Conservation (phyloP, 2,329 filamentous ascomycete species). For the Botrytis sinoallii region DNA sequence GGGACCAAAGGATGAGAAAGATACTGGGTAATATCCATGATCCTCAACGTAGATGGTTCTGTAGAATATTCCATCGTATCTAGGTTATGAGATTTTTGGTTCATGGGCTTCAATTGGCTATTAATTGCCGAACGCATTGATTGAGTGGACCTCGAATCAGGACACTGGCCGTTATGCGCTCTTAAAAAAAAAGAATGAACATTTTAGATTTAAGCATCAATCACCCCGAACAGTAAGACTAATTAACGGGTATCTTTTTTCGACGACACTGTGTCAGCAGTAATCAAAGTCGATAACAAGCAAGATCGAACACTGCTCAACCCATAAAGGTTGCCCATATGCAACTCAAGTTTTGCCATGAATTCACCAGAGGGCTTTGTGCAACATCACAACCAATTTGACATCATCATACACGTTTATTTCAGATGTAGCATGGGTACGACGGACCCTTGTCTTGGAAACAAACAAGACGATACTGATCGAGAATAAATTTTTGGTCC, state of each 20-base stretch:
- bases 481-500: background rate
- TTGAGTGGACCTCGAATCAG: background rate
- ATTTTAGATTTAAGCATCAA: background rate
- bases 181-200: background rate
- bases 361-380: background rate
- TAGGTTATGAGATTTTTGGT: background rate
- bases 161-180: background rate
- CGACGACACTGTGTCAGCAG: background rate
- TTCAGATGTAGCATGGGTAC: background rate
- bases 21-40: background rate
- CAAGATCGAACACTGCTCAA: background rate
- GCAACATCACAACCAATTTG: background rate
- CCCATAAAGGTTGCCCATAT: background rate
- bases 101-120: background rate
- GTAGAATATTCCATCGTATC: conserved; percentile 6
- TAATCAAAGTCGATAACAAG: background rate
- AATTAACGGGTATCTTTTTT: background rate
- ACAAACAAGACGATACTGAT: background rate
- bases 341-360: background rate
- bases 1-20: background rate
- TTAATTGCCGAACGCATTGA: background rate
- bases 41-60: conserved; percentile 13
- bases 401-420: background rate
- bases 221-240: background rate
- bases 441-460: background rate